phyloP scores from a whole-genome alignment of 164 flowering plant species.

The Annona cherimola region DNA sequence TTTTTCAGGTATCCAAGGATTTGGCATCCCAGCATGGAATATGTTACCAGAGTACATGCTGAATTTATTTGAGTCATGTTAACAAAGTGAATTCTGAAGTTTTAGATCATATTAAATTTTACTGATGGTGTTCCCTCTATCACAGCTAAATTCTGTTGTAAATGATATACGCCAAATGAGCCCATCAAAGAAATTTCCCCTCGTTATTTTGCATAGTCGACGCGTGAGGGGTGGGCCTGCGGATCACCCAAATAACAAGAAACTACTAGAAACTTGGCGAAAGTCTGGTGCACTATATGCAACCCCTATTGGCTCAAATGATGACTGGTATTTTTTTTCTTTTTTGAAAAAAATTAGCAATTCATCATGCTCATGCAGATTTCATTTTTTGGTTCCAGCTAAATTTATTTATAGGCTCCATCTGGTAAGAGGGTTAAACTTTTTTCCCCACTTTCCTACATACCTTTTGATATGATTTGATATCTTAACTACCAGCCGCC shows the following conservation, averaged over 20 bases:
- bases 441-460: no score
- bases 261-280: constrained; percentile 60
- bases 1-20: constrained; percentile 45
- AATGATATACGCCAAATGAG: constrained; percentile 44
- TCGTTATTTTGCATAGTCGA: constrained; percentile 61
- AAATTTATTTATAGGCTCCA: no score
- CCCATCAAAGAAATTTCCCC: constrained; percentile 69
- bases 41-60: no score
- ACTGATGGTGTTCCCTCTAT: not conserved
- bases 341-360: not conserved
- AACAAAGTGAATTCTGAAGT: not conserved
- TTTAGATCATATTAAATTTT: not conserved
- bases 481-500: no score
- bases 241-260: constrained; percentile 43
- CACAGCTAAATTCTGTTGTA: constrained; percentile 68
- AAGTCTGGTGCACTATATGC: constrained; percentile 69
- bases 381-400: no score
- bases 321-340: constrained; percentile 67
- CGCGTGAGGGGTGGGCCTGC: constrained; percentile 72
- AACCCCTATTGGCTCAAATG: constrained; percentile 87
- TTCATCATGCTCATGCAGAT: no score
- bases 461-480: no score
- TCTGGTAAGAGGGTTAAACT: no score
- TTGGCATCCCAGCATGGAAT: not conserved
- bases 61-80: not conserved